Evolutionary conservation across 108 stramenopile species (phyloP).

Genomic region (Cyclotella choctawhatcheeana): DNA sequence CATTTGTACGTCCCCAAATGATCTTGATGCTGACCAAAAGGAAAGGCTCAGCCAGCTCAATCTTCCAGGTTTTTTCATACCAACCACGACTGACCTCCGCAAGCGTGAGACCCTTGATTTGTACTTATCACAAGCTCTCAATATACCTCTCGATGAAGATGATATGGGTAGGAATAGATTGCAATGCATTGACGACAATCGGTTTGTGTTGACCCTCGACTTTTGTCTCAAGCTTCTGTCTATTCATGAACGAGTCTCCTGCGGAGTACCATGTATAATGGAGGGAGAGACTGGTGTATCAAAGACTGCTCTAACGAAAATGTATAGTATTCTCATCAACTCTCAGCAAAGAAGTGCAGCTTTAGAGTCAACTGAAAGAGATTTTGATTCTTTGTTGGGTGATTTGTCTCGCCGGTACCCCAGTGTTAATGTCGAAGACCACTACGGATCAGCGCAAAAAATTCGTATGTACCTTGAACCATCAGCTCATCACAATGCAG

Average conservation of each 20-base stretch:
- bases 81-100: conserved; percentile 20
- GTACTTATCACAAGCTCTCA: conserved; percentile 39
- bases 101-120: conserved; percentile 34
- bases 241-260: conserved; percentile 40
- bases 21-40: conserved; percentile 15
- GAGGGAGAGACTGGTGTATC: conserved; percentile 47
- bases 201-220: conserved; percentile 37
- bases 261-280: conserved; percentile 36
- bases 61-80: conserved; percentile 35
- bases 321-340: conserved; percentile 45
- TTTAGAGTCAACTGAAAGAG: conserved; percentile 6
- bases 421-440: background rate
- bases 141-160: conserved; percentile 17
- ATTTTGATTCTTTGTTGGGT: conserved; percentile 1
- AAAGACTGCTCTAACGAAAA: conserved; percentile 40
- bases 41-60: conserved; percentile 21
- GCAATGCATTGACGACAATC: conserved; percentile 34
- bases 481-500: conserved; percentile 22
- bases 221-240: conserved; percentile 30
- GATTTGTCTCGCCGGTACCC: background rate
- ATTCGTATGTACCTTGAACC: conserved; percentile 21
- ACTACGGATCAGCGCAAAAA: background rate
- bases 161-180: conserved; percentile 7
- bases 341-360: conserved; percentile 16
- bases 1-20: conserved; percentile 29